A percentile compares a stretch with the other conserved stretches of the same genome.
Evolutionary conservation across 2,329 filamentous ascomycete genomes (phyloP).

Genomic region (Penicillium sp.): DNA sequence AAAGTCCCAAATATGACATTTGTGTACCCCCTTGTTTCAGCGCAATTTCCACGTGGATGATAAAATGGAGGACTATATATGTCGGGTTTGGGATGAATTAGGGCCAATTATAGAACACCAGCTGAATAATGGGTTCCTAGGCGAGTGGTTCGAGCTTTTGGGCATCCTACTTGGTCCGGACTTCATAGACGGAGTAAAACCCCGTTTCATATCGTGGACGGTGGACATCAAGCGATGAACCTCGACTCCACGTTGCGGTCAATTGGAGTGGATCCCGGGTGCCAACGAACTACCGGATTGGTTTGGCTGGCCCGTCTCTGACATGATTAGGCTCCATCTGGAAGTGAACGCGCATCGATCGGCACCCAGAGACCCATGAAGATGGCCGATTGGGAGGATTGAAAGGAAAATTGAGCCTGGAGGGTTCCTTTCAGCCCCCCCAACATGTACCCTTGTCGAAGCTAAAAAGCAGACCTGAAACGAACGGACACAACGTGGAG

Average conservation of each 20-base stretch:
- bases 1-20: not conserved
- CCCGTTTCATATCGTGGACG: not conserved
- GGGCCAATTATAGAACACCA: not conserved
- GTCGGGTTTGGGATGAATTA: not conserved
- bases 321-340: slow-evolving; percentile 7
- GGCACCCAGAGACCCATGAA: not conserved
- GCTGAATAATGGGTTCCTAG: not conserved
- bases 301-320: slow-evolving; percentile 16
- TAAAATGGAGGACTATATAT: not conserved
- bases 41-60: not conserved
- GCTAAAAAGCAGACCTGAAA: slow-evolving; percentile 11
- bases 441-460: not conserved
- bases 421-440: not conserved
- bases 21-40: not conserved
- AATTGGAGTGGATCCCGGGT: slow-evolving; percentile 4
- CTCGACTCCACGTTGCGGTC: not conserved
- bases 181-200: not conserved
- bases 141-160: not conserved
- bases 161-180: not conserved
- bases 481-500: slow-evolving; percentile 6
- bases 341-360: slow-evolving; percentile 14
- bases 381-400: not conserved
- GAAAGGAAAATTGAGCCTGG: not conserved
- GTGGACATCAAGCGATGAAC: not conserved
- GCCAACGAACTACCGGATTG: slow-evolving; percentile 13